Percentiles rank a stretch among this genome's conserved stretches.
phyloP scores from a whole-genome alignment of 1,139 yeast genomes.

The Sugiyamaella paludigena region DNA sequence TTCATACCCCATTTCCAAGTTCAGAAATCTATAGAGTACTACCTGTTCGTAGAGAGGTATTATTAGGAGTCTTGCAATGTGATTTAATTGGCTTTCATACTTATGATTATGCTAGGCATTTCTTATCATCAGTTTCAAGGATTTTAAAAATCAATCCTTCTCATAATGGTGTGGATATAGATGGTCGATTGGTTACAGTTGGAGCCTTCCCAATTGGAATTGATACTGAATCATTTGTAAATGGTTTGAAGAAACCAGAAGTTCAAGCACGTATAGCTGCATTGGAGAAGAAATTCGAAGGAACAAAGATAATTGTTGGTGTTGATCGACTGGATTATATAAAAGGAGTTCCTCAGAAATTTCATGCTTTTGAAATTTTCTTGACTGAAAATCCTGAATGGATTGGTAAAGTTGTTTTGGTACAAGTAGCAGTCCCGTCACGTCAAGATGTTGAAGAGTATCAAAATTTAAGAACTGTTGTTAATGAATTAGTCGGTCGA shows the following conservation, averaged over 20 bases:
- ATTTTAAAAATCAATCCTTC: slow-evolving; percentile 77
- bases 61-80: slow-evolving; percentile 88
- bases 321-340: slow-evolving; percentile 94
- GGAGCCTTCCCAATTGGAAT: slow-evolving; percentile 99
- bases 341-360: slow-evolving; percentile 95
- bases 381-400: slow-evolving; percentile 93
- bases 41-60: slow-evolving; percentile 91
- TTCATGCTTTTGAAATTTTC: slow-evolving; percentile 93
- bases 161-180: slow-evolving; percentile 86
- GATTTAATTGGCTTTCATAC: slow-evolving; percentile 97
- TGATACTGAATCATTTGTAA: slow-evolving; percentile 86
- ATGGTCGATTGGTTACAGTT: slow-evolving; percentile 74
- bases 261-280: slow-evolving; percentile 67
- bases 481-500: slow-evolving; percentile 93
- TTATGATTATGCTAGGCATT: slow-evolving; percentile 99
- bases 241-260: slow-evolving; percentile 62
- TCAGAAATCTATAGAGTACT: slow-evolving; percentile 91
- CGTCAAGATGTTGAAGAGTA: slow-evolving; percentile 98
- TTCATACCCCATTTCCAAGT: slow-evolving; percentile 98
- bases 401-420: slow-evolving; percentile 94
- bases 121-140: slow-evolving; percentile 85
- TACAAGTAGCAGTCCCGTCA: slow-evolving; percentile 97
- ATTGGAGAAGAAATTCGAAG: slow-evolving; percentile 61
- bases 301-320: slow-evolving; percentile 84
- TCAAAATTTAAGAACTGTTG: slow-evolving; percentile 88